Evolutionary conservation across 148 eudicot species (phyloP).

Genomic region (Cornus florida): DNA sequence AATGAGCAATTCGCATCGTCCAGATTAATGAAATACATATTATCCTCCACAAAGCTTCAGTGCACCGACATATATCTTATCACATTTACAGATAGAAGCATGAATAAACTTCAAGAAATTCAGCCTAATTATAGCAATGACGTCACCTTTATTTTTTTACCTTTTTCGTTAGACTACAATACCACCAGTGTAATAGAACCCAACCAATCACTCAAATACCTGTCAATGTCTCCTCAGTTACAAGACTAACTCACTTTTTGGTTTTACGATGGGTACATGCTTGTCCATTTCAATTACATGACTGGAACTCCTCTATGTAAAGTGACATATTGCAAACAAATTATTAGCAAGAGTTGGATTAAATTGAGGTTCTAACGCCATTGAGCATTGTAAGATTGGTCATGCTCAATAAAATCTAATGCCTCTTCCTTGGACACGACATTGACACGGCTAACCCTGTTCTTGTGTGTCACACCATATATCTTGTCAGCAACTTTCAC

Average conservation of each 20-base stretch:
- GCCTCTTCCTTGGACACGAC: conserved; percentile 79
- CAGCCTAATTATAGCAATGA: conserved; percentile 5
- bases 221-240: background rate
- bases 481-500: conserved; percentile 97
- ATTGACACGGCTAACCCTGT: conserved; percentile 80
- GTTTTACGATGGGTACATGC: too few relatives aligned
- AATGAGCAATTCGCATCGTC: too few relatives aligned
- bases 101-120: background rate
- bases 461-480: conserved; percentile 88
- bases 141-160: background rate
- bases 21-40: background rate
- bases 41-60: background rate
- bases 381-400: conserved; percentile 72
- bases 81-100: background rate
- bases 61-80: background rate
- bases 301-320: too few relatives aligned
- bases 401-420: conserved; percentile 82
- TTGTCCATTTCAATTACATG: too few relatives aligned
- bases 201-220: too few relatives aligned
- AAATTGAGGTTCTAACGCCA: conserved; percentile 41
- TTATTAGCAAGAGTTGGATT: background rate
- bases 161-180: too few relatives aligned
- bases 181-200: too few relatives aligned
- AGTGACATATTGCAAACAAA: background rate
- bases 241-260: too few relatives aligned